Percentiles rank a stretch among this genome's conserved stretches.
phyloP scores from a whole-genome alignment of 1,284 basidiomycete species.

The Tilletia walkeri region DNA sequence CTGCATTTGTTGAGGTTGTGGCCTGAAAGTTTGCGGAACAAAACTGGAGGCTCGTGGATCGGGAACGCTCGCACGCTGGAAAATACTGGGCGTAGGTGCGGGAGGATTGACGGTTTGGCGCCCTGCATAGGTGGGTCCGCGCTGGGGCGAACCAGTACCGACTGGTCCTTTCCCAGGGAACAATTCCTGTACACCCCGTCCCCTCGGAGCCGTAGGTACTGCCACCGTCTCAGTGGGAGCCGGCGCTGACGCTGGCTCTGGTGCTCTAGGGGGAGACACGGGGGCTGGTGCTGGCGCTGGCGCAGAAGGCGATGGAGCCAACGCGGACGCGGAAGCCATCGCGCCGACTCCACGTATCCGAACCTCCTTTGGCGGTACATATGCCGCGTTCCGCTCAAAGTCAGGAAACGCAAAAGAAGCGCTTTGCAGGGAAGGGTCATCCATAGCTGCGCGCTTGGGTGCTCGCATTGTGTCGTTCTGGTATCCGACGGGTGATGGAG shows the following conservation, averaged over 20 bases:
- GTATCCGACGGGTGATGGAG: not conserved
- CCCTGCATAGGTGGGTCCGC: not conserved
- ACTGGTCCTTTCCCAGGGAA: not conserved
- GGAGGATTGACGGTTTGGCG: not conserved
- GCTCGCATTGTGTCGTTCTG: not conserved
- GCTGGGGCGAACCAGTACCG: not conserved
- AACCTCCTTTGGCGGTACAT: not conserved
- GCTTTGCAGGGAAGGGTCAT: not conserved
- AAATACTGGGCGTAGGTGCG: slow-evolving; percentile 36
- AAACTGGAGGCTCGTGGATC: slow-evolving; percentile 48
- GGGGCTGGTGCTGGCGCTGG: not conserved
- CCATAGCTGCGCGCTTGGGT: slow-evolving; percentile 5
- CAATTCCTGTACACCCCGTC: not conserved
- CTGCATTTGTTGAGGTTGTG: not conserved
- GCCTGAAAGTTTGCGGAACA: slow-evolving; percentile 25
- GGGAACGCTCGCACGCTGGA: slow-evolving; percentile 45
- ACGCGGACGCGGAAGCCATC: not conserved
- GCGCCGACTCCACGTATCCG: not conserved
- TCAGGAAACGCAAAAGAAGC: not conserved
- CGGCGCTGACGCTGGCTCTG: not conserved
- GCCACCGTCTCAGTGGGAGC: not conserved
- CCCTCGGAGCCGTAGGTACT: not conserved
- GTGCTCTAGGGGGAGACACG: not conserved
- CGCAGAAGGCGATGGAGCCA: no score
- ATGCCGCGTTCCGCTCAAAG: not conserved